Percentiles rank a stretch among this genome's conserved stretches.
These are phyloP conservation scores for Spatholobus suberectus DNA, from an alignment of 306 rosid genomes.

Conservation along the genomic window DNA sequence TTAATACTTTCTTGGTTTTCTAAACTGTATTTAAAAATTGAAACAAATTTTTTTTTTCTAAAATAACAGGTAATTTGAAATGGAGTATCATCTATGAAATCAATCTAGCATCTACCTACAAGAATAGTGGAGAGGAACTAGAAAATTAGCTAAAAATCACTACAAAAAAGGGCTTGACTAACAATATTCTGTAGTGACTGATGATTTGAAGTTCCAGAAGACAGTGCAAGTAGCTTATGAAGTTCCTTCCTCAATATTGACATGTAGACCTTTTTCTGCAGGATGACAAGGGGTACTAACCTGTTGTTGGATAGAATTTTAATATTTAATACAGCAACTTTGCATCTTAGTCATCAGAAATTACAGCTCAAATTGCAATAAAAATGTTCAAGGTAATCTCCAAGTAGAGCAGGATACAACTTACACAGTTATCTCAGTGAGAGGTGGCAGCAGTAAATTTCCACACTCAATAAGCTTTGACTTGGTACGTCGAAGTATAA, in stretches of 20 bases:
- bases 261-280: conserved; percentile 85
- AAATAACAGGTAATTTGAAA: neutral
- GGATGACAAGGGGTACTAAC: conserved; percentile 75
- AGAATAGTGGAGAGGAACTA: conserved; percentile 39
- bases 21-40: neutral
- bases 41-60: neutral
- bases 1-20: neutral
- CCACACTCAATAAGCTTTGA: conserved; percentile 79
- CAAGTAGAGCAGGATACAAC: conserved; percentile 38
- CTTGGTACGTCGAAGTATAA: conserved; percentile 93
- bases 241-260: conserved; percentile 93
- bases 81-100: conserved; percentile 22
- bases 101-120: conserved; percentile 25
- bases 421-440: conserved; percentile 86
- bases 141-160: conserved; percentile 6
- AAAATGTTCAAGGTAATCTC: neutral
- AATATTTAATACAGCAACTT: conserved; percentile 20
- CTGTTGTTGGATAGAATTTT: conserved; percentile 53
- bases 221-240: conserved; percentile 74
- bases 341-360: conserved; percentile 20
- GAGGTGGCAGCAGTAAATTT: conserved; percentile 79
- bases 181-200: conserved; percentile 89
- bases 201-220: conserved; percentile 77
- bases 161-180: conserved; percentile 34
- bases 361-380: conserved; percentile 1